phyloP scores from a whole-genome alignment of 2,329 filamentous ascomycete species.

The Akanthomyces lecanii region DNA sequence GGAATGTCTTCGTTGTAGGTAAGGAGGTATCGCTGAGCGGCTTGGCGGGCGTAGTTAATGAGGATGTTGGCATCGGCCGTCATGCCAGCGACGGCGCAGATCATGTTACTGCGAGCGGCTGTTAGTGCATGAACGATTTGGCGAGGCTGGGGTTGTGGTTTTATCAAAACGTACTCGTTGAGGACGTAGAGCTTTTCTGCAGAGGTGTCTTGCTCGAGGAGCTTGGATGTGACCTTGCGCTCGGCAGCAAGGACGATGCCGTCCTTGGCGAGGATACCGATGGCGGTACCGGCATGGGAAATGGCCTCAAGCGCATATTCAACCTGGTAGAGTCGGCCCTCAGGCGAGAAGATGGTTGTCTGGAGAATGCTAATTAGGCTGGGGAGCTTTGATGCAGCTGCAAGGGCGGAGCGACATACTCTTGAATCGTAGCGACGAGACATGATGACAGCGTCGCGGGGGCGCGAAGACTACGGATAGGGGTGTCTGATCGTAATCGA shows the following conservation, averaged over 20 bases:
- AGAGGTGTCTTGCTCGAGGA: conserved; percentile 98
- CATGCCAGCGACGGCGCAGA: conserved; percentile 98
- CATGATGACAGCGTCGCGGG: conserved; percentile 51
- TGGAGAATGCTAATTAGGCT: conserved; percentile 34
- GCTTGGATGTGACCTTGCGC: conserved; percentile 98
- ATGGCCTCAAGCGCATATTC: conserved; percentile 99
- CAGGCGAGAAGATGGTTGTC: conserved; percentile 99
- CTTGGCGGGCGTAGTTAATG: conserved; percentile 98
- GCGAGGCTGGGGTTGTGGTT: background rate
- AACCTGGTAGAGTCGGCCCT: conserved; percentile 97
- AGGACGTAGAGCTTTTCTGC: conserved; percentile 99
- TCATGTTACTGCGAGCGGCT: conserved; percentile 77
- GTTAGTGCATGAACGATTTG: background rate
- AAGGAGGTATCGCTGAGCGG: conserved; percentile 93
- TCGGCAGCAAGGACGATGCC: conserved; percentile 97
- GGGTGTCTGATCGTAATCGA: background rate
- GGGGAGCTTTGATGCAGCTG: conserved; percentile 13
- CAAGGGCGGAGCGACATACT: conserved; percentile 52
- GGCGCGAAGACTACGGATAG: background rate
- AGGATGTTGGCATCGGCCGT: conserved; percentile 99
- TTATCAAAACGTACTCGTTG: conserved; percentile 69
- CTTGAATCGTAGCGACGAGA: conserved; percentile 96
- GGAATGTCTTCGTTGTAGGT: conserved; percentile 99
- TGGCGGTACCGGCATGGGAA: conserved; percentile 93
- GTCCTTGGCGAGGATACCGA: conserved; percentile 96